Percentiles rank a stretch among this genome's conserved stretches.
Evolutionary conservation across 2,329 filamentous ascomycete species (phyloP).

Genomic region (Sporothrix pseudoabietina): DNA sequence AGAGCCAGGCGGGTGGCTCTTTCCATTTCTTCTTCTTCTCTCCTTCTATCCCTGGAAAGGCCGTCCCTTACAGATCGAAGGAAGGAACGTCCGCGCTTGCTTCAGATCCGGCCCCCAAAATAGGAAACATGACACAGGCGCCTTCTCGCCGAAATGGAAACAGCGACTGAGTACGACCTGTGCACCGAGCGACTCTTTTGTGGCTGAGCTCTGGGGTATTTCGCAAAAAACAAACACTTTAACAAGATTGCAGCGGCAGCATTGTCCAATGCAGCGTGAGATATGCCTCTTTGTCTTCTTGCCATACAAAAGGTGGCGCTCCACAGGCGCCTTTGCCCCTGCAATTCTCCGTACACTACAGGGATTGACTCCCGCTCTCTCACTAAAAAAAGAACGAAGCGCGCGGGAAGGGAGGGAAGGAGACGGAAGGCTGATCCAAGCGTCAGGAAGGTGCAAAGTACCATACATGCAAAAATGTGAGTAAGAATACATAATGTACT

Average conservation of each 20-base stretch:
- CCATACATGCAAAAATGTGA: not conserved
- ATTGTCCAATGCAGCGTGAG: conserved; percentile 1
- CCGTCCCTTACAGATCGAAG: not conserved
- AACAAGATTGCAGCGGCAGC: conserved; percentile 4
- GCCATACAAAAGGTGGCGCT: conserved; percentile 12
- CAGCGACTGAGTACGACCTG: not conserved
- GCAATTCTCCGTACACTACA: not conserved
- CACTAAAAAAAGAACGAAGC: conserved; percentile 27
- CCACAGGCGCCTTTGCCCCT: not conserved
- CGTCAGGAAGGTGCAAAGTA: not conserved
- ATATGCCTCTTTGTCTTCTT: not conserved
- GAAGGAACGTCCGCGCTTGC: conserved; percentile 1
- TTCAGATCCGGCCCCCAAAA: conserved; percentile 19
- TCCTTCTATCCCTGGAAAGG: not conserved
- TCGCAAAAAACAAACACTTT: no score
- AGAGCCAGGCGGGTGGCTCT: not conserved
- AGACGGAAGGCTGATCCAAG: not conserved
- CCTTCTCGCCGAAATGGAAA: not conserved
- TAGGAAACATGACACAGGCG: not conserved
- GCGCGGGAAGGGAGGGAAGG: conserved; percentile 20
- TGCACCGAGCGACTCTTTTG: not conserved
- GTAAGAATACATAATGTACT: not conserved
- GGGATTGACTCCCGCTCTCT: not conserved
- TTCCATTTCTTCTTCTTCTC: not conserved
- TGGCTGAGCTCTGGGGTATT: conserved; percentile 18